phyloP scores from a whole-genome alignment of 1,284 basidiomycete genomes.

The Caloboletus inedulis region DNA sequence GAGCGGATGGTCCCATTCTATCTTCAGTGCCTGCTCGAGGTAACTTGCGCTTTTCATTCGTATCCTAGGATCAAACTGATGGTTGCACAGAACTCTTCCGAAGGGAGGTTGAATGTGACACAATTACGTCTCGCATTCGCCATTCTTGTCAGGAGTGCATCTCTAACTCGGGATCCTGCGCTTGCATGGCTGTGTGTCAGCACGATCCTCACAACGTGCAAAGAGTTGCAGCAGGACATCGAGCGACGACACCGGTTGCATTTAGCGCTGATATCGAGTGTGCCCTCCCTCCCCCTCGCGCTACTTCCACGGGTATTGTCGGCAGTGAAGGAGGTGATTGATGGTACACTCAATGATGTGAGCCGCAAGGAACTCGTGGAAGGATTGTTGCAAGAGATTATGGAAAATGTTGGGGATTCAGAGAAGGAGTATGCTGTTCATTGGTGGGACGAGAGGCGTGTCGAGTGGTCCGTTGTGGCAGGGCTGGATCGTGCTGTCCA shows the following conservation, averaged over 20 bases:
- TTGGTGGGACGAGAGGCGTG: slow-evolving; percentile 60
- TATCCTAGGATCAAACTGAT: background rate
- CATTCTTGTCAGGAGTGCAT: slow-evolving; percentile 58
- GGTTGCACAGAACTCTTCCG: slow-evolving; percentile 55
- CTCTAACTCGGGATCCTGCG: slow-evolving; percentile 34
- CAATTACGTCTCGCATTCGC: slow-evolving; percentile 68
- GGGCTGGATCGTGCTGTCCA: background rate
- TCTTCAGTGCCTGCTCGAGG: slow-evolving; percentile 60
- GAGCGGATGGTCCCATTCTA: slow-evolving; percentile 67
- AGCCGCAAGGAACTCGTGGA: slow-evolving; percentile 48
- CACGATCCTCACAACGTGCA: slow-evolving; percentile 41
- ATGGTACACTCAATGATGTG: slow-evolving; percentile 12
- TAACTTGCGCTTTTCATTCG: slow-evolving; percentile 24
- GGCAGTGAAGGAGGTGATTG: slow-evolving; percentile 41
- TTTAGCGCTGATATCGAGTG: slow-evolving; percentile 55
- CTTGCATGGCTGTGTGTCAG: slow-evolving; percentile 64
- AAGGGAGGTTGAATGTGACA: slow-evolving; percentile 51
- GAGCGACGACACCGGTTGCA: slow-evolving; percentile 50
- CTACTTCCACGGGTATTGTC: slow-evolving; percentile 54
- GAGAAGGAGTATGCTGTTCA: slow-evolving; percentile 61
- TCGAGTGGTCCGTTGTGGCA: slow-evolving; percentile 19
- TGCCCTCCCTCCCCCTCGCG: slow-evolving; percentile 53
- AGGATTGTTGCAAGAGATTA: slow-evolving; percentile 56
- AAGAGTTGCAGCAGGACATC: slow-evolving; percentile 17
- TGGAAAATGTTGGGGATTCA: slow-evolving; percentile 58